Evolutionary conservation across 1,284 basidiomycete species (phyloP).

Genomic region (Fomes fomentarius): DNA sequence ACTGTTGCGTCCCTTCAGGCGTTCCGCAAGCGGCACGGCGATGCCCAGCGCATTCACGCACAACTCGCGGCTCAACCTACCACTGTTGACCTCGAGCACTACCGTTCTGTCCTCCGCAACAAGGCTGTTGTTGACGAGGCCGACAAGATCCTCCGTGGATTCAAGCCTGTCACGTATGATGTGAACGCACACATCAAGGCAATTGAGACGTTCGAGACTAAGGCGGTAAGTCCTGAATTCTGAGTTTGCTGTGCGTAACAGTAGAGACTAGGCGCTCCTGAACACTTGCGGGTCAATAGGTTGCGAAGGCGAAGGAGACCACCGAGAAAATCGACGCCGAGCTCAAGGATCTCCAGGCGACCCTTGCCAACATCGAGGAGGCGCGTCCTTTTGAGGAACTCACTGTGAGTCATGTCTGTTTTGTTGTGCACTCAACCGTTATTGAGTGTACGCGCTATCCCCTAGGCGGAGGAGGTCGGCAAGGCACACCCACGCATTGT

Average conservation of each 20-base stretch:
- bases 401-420: slow-evolving; percentile 60
- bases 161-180: slow-evolving; percentile 98
- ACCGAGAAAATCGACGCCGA: slow-evolving; percentile 92
- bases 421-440: background rate
- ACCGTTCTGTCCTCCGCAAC: slow-evolving; percentile 93
- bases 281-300: slow-evolving; percentile 55
- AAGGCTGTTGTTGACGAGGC: slow-evolving; percentile 90
- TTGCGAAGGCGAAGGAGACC: slow-evolving; percentile 91
- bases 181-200: slow-evolving; percentile 91
- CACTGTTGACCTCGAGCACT: slow-evolving; percentile 89
- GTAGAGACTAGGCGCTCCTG: background rate
- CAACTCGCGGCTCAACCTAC: slow-evolving; percentile 77
- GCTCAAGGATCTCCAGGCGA: slow-evolving; percentile 90
- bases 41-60: slow-evolving; percentile 80
- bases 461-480: slow-evolving; percentile 86
- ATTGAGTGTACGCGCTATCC: background rate
- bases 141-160: slow-evolving; percentile 87
- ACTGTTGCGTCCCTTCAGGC: slow-evolving; percentile 88
- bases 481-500: slow-evolving; percentile 92
- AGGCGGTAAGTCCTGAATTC: slow-evolving; percentile 74
- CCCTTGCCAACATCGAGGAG: slow-evolving; percentile 96
- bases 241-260: background rate
- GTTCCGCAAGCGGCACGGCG: slow-evolving; percentile 95
- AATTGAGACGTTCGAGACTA: slow-evolving; percentile 96
- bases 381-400: slow-evolving; percentile 98